Base-by-base conservation (phyloP, 1,284 basidiomycete genomes). In the Fomitopsis pinicola region DNA sequence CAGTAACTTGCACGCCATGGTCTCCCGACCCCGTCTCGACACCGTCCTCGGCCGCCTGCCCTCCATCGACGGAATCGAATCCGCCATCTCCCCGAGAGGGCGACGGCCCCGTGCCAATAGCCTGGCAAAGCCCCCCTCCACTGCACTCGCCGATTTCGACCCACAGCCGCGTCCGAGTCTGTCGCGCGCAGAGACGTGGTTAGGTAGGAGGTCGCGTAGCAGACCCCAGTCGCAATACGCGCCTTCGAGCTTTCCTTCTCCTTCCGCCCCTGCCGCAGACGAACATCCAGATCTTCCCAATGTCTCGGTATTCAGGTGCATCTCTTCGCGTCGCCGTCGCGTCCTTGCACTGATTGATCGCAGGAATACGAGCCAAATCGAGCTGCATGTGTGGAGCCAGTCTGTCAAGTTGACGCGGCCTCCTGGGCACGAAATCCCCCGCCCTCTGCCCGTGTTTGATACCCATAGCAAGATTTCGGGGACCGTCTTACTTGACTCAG, bases 391-490 rank as follows among this genome's bases (percentile, higher is more conserved):
- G 28, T 80, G 82, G 60, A 88, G 86, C 62, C 80, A 84, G 12
- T 84, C 80, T 12, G 73, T 87, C 17, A 85, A 82, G 70, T 71
- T 81, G 38, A 72, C 77, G 26, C 76, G 78, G 36, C 75, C 73
- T 28, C 69, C 73, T 58, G 74, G 69, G 33, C 72, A 73, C 48
- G 72, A 71, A 30, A 67, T 60, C 42, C 71, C 71, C 30, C 79
- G 78, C 14, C 75, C 80, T 30, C 66, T 82, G 19, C 84, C 87
- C 1, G 83, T 88, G 14, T 89, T 86, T 65, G 78, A 80, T 42
- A 80, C 84, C 59, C 79, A 81, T 54, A 85, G 88, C 68, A 79
- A 77, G 63, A 76, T 89, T n/a, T 75, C 78, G 63, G 87, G 87
- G 42, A 81, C 78, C 57, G 77, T 89, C 26, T 76, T 79, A 17